phyloP scores from a whole-genome alignment of 345 rosid genomes.

The Xanthoceras sorbifolium region DNA sequence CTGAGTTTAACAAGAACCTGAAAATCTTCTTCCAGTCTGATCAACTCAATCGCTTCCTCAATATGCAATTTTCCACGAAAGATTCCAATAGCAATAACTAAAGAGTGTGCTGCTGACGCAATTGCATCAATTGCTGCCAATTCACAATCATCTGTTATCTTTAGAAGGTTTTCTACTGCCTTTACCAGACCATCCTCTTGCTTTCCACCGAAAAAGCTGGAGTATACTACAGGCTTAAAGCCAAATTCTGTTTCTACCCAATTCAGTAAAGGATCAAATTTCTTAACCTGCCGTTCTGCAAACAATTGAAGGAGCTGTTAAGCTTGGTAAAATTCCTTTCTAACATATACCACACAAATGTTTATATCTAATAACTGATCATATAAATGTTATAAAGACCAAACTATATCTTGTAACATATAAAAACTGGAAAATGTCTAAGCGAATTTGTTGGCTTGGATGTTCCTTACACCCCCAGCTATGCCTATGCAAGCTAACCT shows the following conservation, averaged over 20 bases:
- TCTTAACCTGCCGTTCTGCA: conserved; percentile 76
- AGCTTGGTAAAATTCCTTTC: neutral
- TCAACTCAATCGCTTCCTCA: conserved; percentile 82
- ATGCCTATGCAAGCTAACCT: neutral
- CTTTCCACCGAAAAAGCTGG: conserved; percentile 82
- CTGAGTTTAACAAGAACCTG: conserved; percentile 51
- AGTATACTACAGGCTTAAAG: conserved; percentile 68
- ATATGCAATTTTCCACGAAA: conserved; percentile 72
- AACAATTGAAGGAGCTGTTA: conserved; percentile 10
- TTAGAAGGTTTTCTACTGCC: conserved; percentile 63
- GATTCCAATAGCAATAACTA: conserved; percentile 68
- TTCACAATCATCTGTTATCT: conserved; percentile 71
- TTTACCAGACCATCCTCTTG: conserved; percentile 78
- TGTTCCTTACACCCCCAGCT: neutral
- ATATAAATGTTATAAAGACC: neutral
- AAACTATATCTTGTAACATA: neutral
- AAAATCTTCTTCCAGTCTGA: conserved; percentile 93
- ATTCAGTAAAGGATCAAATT: conserved; percentile 78
- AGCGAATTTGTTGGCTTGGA: neutral
- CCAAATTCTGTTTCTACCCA: conserved; percentile 91
- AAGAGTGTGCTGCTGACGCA: conserved; percentile 82
- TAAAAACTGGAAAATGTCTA: neutral
- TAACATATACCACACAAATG: neutral
- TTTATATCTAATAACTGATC: neutral
- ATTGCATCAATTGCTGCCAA: conserved; percentile 89